These are phyloP conservation scores for Viola odorata DNA, from an alignment of 345 rosid species.

Conservation along the genomic window DNA sequence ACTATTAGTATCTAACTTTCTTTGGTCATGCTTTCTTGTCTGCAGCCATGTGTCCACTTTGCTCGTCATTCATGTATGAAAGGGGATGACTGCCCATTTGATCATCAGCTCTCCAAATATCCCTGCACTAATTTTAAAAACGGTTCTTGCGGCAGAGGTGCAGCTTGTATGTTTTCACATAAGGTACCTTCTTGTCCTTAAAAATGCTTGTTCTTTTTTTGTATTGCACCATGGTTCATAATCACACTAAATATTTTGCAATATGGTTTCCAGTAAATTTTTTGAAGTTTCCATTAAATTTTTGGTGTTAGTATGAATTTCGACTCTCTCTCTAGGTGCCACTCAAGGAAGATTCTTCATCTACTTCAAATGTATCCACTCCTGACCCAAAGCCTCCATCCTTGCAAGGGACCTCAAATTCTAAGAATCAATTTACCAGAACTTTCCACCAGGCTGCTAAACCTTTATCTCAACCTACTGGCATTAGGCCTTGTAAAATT, in stretches of 20 bases:
- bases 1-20: constrained; percentile 3
- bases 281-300: too few species aligned
- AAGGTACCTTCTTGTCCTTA: constrained; percentile 41
- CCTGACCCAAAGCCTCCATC: constrained; percentile 21
- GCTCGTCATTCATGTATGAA: constrained; percentile 81
- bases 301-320: too few species aligned
- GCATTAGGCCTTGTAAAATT: constrained; percentile 15
- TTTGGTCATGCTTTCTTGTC: constrained; percentile 15
- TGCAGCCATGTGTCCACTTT: constrained; percentile 90
- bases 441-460: constrained; percentile 12
- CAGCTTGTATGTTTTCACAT: constrained; percentile 77
- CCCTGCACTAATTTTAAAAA: constrained; percentile 54
- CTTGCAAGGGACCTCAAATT: constrained; percentile 16
- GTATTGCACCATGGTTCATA: background rate
- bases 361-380: constrained; percentile 19
- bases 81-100: constrained; percentile 86
- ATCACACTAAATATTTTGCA: background rate
- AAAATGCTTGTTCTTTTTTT: background rate
- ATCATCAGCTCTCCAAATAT: constrained; percentile 82
- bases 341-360: constrained; percentile 28
- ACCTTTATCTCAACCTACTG: constrained; percentile 10
- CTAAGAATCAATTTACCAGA: constrained; percentile 21
- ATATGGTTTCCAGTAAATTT: background rate
- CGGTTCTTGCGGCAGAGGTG: constrained; percentile 71
- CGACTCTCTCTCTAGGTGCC: constrained; percentile 15